Evolutionary conservation across 768 basidiomycete genomes (phyloP), one percentile per base, ranked within the genome.

Genomic region (Pisolithus marmoratus): DNA sequence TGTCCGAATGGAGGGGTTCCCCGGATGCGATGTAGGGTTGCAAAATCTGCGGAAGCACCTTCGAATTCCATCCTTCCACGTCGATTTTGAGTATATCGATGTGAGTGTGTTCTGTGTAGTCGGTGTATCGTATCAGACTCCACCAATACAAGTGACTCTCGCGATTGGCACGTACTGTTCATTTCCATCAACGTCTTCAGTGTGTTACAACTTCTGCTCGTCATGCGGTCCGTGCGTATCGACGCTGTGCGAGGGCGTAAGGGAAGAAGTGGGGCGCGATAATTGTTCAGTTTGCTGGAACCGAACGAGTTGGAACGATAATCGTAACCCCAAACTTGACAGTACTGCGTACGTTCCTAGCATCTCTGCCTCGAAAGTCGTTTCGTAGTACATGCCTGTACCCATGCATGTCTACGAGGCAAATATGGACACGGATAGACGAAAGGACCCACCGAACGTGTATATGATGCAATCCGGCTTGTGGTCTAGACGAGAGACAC

Each of bases 241-340:
- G 8, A 57, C 41, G 20, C n/a, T 64, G 69, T 9, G 67, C 68
- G n/a, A 78, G 60, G 8, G 70, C 74, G 60, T 65, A 74, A 19
- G 70, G 67, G 45, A 63, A 66, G 57, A 78, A 77, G 53, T 75
- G 75, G 3, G n/a, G 74, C 65, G 20, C 76, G 74, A 7, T 59
- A 53, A 36, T 61, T 63, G 40, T 65, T 64, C 53, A 61, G 63
- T 49, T 70, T 70, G 55, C 62, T 60, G 20, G 60, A 67, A 24
- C 66, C 69, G 31, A 64, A 72, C 45, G 67, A 61, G 47, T 68
- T 58, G 52, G 67, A 57, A 31, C 63, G 69, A 54, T 69, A 78
- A 59, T 84, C 84, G 51, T 83, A 86, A 2, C 81, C 81, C 73
- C 76, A 85, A 5, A 85, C 72, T 60, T 81, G 63, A 58, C 84